Conservation (phyloP, 495 filamentous ascomycete species). For the Penicillium simplicissimum region DNA sequence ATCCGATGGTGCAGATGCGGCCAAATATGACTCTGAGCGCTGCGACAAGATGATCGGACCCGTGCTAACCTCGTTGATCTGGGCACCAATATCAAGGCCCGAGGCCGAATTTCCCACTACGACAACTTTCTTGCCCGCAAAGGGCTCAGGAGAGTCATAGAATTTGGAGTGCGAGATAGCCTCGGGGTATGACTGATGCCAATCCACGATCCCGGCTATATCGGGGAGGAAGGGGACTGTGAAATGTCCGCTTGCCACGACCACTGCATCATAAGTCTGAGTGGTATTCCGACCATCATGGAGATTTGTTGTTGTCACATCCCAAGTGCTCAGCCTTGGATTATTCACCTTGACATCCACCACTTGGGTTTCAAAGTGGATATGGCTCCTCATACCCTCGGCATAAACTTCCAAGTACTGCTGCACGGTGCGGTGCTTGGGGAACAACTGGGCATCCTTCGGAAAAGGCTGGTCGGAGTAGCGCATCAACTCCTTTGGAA, state of each 20-base stretch:
- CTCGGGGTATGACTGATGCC: constrained; percentile 61
- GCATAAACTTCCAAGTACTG: constrained; percentile 76
- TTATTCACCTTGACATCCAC: constrained; percentile 42
- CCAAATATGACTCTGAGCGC: constrained; percentile 44
- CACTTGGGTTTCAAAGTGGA: constrained; percentile 61
- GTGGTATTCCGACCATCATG: constrained; percentile 35
- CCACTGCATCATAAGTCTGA: constrained; percentile 66
- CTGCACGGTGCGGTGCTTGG: constrained; percentile 63
- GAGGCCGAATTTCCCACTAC: constrained; percentile 79
- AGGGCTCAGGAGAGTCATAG: constrained; percentile 64
- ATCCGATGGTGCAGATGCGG: constrained; percentile 25
- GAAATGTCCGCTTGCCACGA: constrained; percentile 85
- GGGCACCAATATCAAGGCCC: constrained; percentile 75
- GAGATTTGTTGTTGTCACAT: constrained; percentile 55
- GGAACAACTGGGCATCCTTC: constrained; percentile 66
- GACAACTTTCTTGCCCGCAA: constrained; percentile 64
- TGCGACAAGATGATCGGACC: constrained; percentile 56
- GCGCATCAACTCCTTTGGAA: constrained; percentile 78
- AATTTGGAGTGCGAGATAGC: constrained; percentile 78
- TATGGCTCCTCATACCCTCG: constrained; percentile 54
- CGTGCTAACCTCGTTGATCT: constrained; percentile 60
- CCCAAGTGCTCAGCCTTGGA: constrained; percentile 44
- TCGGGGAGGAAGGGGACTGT: constrained; percentile 68
- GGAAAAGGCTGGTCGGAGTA: constrained; percentile 73
- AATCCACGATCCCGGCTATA: constrained; percentile 55